Evolutionary conservation across 371 early-diverging fungal species (phyloP), one percentile per base, ranked within the genome.

Genomic region (Syncephalis fuscata): DNA sequence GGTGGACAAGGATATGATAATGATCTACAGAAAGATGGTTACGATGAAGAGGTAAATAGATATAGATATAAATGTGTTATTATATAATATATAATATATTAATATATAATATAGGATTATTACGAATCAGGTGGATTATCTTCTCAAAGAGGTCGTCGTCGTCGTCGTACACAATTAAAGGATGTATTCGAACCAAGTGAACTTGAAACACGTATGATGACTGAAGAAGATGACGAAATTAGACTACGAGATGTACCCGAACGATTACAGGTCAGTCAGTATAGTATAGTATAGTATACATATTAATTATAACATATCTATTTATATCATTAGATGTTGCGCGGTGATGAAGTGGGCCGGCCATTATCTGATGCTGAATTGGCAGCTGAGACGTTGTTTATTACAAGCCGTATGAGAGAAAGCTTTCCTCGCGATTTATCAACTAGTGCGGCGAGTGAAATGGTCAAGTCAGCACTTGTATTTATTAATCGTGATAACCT

Each of bases 161-260:
- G 17, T 39, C 23, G 43, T 5, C 23, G 5, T 14, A 11, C 32
- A 20, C 3, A 46, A 42, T 59, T 85, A 44, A 76, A 71, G 16
- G 76, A 88, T 53, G 74, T 93, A 11, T 94, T 88, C 53, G 95
- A 94, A 60, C 96, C 94, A 0, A 76, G 80, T 20, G 95, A 88
- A 57, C 69, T 95, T 38, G 79, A 73, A 19, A 86, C 74, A 41
- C 74, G 84, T 50, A 78, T 92, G 81, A 73, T 95, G 74, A 94
- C 96, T 1, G 86, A 85, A 40, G 66, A 67, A 49, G 98, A 97
- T 60, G 91, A 93, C 48, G 73, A 69, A 4, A 92, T 97, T 53
- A 78, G 91, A 27, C 54, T 74, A 2, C 71, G 73, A 25, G 96
- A 97, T 56, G 65, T 92, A 1, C 98, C 98, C 4, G 98, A 97